Base-by-base conservation (phyloP, 2,329 filamentous ascomycete species). In the Alternaria novae-zelandiae region DNA sequence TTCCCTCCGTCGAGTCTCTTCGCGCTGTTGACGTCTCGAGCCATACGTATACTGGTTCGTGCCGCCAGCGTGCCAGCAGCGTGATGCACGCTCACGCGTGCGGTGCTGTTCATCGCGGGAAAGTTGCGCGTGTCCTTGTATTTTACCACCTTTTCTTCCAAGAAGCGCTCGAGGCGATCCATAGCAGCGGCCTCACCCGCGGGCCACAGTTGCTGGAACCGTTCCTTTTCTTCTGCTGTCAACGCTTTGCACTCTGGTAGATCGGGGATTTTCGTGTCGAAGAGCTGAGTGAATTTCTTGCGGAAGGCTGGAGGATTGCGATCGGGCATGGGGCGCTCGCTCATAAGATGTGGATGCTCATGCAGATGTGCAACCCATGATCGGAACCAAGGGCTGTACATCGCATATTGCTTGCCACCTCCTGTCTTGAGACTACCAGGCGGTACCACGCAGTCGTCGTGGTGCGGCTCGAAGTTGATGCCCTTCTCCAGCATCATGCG, bases 301-400 rank as follows among this genome's bases (percentile, higher is more conserved):
- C 84, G 80, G 5, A 86, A 82, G 3, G 72, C 73, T 0, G 78
- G 54, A 0, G 88, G 84, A 63, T 93, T 93, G 54, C 81, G 80
- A 0, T 73, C 71, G 0, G 90, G 91, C 0, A 84, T 79, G 0
- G 89, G 86, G 6, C 85, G 88, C 2, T 88, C 79, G 36, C 90
- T 84, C 0, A 97, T 80, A 0, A 93, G 81, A 13, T 92, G 85
- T 0, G 87, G 86, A 66, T 96, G 88, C 4, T 86, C 83, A 63
- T 94, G 89, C 6, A 97, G 73, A 69, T 94, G 87, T 5, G 87
- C 86, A 21, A 94, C 80, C 93, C 94, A 97, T 0, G 90, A 74
- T 15, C 89, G 85, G 75, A 87, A 95, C 93, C 93, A 97, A 0
- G 93, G 94, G 3, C 85, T 89, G 71, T 96, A 97, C 1, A 97